Conservation (phyloP, 2,329 filamentous ascomycete species). For the Xylaria sp. region DNA sequence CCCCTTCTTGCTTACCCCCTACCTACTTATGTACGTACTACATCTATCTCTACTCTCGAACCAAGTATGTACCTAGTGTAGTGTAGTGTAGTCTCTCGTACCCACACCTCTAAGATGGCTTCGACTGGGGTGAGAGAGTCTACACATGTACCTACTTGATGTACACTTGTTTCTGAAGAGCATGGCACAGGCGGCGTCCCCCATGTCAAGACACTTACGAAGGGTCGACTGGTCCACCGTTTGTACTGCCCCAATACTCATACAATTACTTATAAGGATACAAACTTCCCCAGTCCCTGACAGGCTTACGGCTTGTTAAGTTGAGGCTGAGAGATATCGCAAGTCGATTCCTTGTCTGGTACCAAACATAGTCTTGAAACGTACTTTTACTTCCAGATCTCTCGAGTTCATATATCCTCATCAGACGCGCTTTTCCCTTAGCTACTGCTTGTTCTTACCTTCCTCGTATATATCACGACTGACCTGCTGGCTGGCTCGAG, state of each 20-base stretch:
- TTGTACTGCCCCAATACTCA: slow-evolving; percentile 37
- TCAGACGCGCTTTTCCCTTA: slow-evolving; percentile 34
- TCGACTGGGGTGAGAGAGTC: slow-evolving; percentile 39
- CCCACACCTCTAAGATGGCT: slow-evolving; percentile 30
- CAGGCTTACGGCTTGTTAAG: slow-evolving; percentile 40
- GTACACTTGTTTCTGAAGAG: slow-evolving; percentile 37
- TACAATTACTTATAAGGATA: slow-evolving; percentile 46
- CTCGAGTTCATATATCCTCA: slow-evolving; percentile 39
- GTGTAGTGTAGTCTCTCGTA: slow-evolving; percentile 24
- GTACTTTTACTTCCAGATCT: slow-evolving; percentile 35
- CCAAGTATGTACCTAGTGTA: slow-evolving; percentile 25
- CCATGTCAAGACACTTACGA: slow-evolving; percentile 36
- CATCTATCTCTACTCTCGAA: slow-evolving; percentile 23
- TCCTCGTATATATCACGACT: slow-evolving; percentile 32
- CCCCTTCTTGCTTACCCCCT: slow-evolving; percentile 32
- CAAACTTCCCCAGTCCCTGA: slow-evolving; percentile 40
- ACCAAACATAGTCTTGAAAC: slow-evolving; percentile 44
- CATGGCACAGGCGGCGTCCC: slow-evolving; percentile 46
- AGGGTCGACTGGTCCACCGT: slow-evolving; percentile 38
- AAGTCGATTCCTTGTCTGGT: slow-evolving; percentile 42
- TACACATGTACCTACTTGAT: slow-evolving; percentile 28
- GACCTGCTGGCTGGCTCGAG: slow-evolving; percentile 14
- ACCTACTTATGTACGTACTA: slow-evolving; percentile 5
- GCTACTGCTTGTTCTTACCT: slow-evolving; percentile 25
- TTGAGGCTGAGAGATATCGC: slow-evolving; percentile 48